Conservation (phyloP, 345 rosid species). For the Arabidopsis arenosa region DNA sequence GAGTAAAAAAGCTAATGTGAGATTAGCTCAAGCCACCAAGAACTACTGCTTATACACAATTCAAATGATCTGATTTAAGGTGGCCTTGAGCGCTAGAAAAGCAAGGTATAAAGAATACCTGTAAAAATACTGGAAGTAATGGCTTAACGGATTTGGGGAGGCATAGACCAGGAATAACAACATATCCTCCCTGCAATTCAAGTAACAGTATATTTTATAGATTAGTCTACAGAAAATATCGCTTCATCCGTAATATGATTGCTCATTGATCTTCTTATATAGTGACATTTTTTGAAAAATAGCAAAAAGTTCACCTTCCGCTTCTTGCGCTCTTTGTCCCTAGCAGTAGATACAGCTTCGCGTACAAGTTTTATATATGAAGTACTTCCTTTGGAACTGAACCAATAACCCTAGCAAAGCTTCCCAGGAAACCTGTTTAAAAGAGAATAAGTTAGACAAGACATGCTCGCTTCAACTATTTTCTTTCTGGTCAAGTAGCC, state of each 20-base stretch:
- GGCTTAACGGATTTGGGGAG: conserved; percentile 95
- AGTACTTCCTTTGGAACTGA: conserved; percentile 95
- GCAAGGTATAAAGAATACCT: conserved; percentile 53
- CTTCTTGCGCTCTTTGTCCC: conserved; percentile 90
- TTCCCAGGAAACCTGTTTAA: conserved; percentile 87
- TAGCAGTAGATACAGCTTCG: conserved; percentile 91
- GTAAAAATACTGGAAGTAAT: conserved; percentile 91
- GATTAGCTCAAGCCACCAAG: conserved; percentile 9
- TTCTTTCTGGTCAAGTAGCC: conserved; percentile 31
- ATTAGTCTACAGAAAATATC: conserved; percentile 4
- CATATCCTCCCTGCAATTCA: conserved; percentile 79
- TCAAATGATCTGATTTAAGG: conserved; percentile 1
- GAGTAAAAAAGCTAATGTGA: background rate
- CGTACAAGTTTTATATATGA: conserved; percentile 86
- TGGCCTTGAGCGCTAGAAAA: conserved; percentile 3
- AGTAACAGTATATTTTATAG: conserved; percentile 13
- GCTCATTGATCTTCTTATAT: background rate
- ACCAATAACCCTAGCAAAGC: conserved; percentile 83
- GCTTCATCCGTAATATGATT: background rate
- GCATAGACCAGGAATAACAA: conserved; percentile 91
- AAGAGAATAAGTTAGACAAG: conserved; percentile 39
- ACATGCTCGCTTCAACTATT: conserved; percentile 9
- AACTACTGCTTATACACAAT: conserved; percentile 9
- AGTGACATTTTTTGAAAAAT: conserved; percentile 17
- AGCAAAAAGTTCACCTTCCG: conserved; percentile 64